phyloP scores from a whole-genome alignment of 345 rosid genomes.

The Euphorbia tirucalli region DNA sequence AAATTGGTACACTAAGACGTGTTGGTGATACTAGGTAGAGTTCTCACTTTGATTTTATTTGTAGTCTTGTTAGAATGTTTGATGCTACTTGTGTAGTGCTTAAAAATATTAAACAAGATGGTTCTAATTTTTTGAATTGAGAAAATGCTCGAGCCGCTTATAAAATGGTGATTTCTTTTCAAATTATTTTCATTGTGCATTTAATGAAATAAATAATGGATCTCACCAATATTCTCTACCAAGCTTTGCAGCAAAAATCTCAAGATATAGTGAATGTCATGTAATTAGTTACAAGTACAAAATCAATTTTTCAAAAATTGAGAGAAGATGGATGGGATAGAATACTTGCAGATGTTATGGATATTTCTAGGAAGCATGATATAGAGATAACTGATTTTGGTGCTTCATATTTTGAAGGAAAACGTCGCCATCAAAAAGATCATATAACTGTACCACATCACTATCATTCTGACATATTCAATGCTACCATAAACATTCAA shows the following conservation, averaged over 20 bases:
- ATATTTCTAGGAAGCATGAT: neutral
- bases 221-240: conserved; percentile 7
- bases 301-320: neutral
- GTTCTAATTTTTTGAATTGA: conserved; percentile 1
- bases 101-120: neutral
- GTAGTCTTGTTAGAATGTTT: conserved; percentile 5
- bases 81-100: neutral
- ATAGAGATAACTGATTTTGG: neutral
- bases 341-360: neutral
- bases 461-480: too few relatives aligned
- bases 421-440: neutral
- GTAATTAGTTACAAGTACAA: neutral
- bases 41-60: neutral
- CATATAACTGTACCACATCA: neutral
- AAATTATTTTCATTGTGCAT: conserved; percentile 8
- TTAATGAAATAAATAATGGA: conserved; percentile 1
- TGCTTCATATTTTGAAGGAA: neutral
- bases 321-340: neutral
- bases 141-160: conserved; percentile 6
- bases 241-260: conserved; percentile 5
- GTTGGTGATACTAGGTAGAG: conserved; percentile 6
- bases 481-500: neutral
- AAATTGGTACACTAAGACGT: neutral
- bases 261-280: conserved; percentile 1
- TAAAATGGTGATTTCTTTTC: neutral